phyloP scores from a whole-genome alignment of 2,329 filamentous ascomycete genomes.

The Taxawa tesnikishii region DNA sequence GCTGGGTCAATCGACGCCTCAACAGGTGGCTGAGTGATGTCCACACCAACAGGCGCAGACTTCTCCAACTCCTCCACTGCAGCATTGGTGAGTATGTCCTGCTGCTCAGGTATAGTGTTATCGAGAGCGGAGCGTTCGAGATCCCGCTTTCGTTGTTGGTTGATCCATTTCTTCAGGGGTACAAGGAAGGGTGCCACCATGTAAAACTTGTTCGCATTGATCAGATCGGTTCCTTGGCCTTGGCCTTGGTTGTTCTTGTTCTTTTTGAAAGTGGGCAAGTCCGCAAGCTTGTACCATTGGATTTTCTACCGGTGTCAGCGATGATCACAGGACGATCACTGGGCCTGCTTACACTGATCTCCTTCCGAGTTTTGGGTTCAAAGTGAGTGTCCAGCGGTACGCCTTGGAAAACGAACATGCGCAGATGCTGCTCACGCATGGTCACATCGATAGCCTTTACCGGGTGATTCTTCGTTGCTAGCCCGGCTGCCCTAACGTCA shows the following conservation, averaged over 20 bases:
- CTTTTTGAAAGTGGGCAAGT: constrained; percentile 71
- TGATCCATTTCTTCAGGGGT: constrained; percentile 79
- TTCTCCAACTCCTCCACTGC: constrained; percentile 5
- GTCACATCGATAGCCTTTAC: constrained; percentile 78
- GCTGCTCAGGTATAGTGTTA: constrained; percentile 8
- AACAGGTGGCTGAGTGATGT: constrained; percentile 3
- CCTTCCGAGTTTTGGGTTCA: constrained; percentile 82
- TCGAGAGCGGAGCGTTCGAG: constrained; percentile 4
- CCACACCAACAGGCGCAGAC: constrained; percentile 1
- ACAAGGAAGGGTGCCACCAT: constrained; percentile 93
- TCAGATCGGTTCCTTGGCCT: constrained; percentile 35
- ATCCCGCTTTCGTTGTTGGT: constrained; percentile 68
- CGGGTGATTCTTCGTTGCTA: constrained; percentile 56
- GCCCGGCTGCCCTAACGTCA: constrained; percentile 61
- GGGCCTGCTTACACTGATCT: constrained; percentile 54
- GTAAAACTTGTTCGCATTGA: constrained; percentile 81
- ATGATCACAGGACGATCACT: neutral
- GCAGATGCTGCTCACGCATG: constrained; percentile 86
- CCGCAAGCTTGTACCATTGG: constrained; percentile 81
- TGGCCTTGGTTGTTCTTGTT: constrained; percentile 54
- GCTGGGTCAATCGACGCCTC: constrained; percentile 10
- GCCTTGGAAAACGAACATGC: constrained; percentile 81
- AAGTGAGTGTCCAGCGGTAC: constrained; percentile 81
- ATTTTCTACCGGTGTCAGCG: constrained; percentile 46
- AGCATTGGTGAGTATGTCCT: constrained; percentile 9